A percentile compares a stretch with the other conserved stretches of the same genome.
phyloP scores from a whole-genome alignment of 2,329 filamentous ascomycete species.

The Penicillium sclerotigenum region DNA sequence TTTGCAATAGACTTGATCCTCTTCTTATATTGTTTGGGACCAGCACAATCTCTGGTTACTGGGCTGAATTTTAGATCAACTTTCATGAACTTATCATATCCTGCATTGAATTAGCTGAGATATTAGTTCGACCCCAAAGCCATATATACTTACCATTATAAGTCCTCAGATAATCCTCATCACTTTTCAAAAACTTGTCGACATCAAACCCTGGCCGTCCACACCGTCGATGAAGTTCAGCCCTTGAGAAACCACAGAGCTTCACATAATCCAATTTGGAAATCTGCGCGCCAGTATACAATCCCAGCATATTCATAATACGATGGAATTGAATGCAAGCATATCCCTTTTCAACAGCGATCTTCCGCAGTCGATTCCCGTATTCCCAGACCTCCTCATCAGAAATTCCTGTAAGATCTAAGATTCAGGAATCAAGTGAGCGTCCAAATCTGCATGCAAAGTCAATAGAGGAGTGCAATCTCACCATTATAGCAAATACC shows the following conservation, averaged over 20 bases:
- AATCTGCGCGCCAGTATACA: background rate
- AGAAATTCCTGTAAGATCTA: constrained; percentile 8
- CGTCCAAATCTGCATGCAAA: background rate
- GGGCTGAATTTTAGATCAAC: constrained; percentile 9
- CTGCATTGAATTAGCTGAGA: background rate
- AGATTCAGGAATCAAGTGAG: background rate
- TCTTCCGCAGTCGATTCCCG: constrained; percentile 10
- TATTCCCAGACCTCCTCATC: constrained; percentile 12
- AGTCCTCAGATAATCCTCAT: constrained; percentile 8
- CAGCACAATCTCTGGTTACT: background rate
- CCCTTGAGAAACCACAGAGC: background rate
- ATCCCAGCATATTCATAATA: constrained; percentile 7
- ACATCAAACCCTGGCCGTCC: constrained; percentile 5
- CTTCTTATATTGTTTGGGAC: constrained; percentile 9
- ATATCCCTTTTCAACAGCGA: constrained; percentile 3
- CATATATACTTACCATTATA: background rate
- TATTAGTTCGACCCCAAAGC: background rate
- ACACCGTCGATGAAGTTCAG: constrained; percentile 3
- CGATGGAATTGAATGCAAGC: constrained; percentile 8
- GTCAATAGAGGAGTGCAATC: background rate
- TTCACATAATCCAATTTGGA: constrained; percentile 6
- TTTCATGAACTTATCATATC: constrained; percentile 10
- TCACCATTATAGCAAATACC: constrained; percentile 10
- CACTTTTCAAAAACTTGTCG: constrained; percentile 4
- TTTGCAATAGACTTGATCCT: constrained; percentile 8